Evolutionary conservation across 1,284 basidiomycete species (phyloP).

Genomic region (Marasmius oreades): DNA sequence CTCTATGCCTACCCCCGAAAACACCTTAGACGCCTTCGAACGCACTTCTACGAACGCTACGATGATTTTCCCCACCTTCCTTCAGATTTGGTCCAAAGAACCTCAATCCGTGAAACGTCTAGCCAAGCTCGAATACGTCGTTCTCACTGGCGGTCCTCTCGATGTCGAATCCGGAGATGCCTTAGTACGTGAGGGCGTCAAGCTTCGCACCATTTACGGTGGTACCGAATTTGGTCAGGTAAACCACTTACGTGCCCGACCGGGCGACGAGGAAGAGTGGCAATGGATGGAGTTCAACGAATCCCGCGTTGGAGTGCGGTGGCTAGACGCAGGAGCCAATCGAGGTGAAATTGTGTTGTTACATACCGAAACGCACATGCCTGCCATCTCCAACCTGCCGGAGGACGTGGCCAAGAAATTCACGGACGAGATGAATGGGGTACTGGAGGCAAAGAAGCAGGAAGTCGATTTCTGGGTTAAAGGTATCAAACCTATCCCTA

Average conservation of each 20-base stretch:
- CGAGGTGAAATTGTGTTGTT: constrained; percentile 2
- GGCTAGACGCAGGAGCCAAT: constrained; percentile 14
- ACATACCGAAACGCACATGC: background rate
- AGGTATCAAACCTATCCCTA: background rate
- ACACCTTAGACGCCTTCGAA: constrained; percentile 27
- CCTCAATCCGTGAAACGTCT: constrained; percentile 18
- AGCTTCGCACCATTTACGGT: constrained; percentile 27
- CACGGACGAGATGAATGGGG: too few species aligned
- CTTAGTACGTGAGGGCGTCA: constrained; percentile 25
- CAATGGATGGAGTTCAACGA: constrained; percentile 23
- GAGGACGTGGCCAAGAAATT: background rate
- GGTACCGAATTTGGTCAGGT: constrained; percentile 28
- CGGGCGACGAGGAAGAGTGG: constrained; percentile 24
- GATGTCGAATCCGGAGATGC: constrained; percentile 16
- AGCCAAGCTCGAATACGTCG: constrained; percentile 23
- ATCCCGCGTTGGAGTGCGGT: constrained; percentile 18
- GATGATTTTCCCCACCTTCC: constrained; percentile 31
- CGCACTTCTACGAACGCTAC: constrained; percentile 25
- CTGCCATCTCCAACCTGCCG: background rate
- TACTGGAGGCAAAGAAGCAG: background rate
- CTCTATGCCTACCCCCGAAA: constrained; percentile 29
- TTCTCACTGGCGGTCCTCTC: background rate
- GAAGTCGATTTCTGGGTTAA: background rate
- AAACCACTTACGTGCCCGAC: constrained; percentile 5
- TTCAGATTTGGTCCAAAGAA: constrained; percentile 32